Base-by-base conservation (phyloP, 179 eudicot species). In the Patellifolia procumbens region DNA sequence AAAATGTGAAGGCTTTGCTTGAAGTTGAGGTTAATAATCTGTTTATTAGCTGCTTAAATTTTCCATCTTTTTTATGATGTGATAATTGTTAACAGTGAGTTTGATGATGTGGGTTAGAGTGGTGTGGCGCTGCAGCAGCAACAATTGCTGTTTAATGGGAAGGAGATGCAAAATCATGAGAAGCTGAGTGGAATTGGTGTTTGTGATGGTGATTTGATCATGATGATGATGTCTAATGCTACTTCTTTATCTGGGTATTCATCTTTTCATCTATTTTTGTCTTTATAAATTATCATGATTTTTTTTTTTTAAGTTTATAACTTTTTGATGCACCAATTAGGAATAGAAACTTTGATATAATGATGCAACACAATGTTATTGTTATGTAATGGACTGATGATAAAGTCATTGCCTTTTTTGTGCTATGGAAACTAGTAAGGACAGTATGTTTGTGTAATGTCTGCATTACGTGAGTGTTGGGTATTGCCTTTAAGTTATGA, bases 1-100 rank as follows among this genome's bases (percentile, higher is more conserved):
- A 95, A 81, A 94, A 95, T 76, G 84, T 95, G 83, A 95, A 95
- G 87, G 99, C 99, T 83, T 81, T 95, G 58, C 93, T 95, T 55
- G 99, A 95, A 80, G 97, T 95, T 63, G 99, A 95, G 97, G 99
- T 95, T 19, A 68, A 48, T 1, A 22, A 24, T 0, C 24, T 45
- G 17, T 13, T 29, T 31, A 5, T 8, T 5, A 5, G 12, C 20
- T 28, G 22, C 3, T 51, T 39, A 37, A 48, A 4, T 19, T 5
- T 5, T 12, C 7, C 37, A 35, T 75, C 13, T 31, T 75, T 20
- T 7, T 24, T 15, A 17, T 20, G 20, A 58, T 37, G 17, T 35
- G 4, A 55, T 52, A 22, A 12, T 24, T 20, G 26, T 52, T 52
- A 20, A 66, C 20, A 37, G 24, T 28, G 34, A 74, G 3, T 37